A percentile compares a stretch with the other conserved stretches of the same genome.
Evolutionary conservation across 1,139 yeast genomes (phyloP).

Genomic region (Yamadazyma siamensis): DNA sequence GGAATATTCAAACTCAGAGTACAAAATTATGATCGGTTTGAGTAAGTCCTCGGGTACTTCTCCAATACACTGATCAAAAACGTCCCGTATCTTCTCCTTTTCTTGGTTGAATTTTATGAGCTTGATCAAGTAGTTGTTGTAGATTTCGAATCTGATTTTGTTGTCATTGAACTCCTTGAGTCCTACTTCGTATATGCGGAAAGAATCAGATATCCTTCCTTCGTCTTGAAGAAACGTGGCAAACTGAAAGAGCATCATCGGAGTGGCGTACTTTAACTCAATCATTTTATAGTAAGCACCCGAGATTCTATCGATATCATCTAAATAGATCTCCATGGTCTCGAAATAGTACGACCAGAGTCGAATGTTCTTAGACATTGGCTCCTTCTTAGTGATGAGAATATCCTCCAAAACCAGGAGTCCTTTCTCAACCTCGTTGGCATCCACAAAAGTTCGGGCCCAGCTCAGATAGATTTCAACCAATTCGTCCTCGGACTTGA

Average conservation of each 20-base stretch:
- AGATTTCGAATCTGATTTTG: constrained; percentile 59
- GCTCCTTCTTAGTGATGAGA: constrained; percentile 20
- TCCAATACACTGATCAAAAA: constrained; percentile 58
- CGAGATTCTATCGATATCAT: constrained; percentile 21
- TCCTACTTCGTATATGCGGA: constrained; percentile 67
- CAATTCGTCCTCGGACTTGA: constrained; percentile 57
- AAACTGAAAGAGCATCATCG: constrained; percentile 62
- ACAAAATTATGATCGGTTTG: constrained; percentile 50
- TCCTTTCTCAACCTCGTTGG: constrained; percentile 45
- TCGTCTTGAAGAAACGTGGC: constrained; percentile 58
- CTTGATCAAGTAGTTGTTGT: constrained; percentile 65
- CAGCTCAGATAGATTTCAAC: constrained; percentile 69
- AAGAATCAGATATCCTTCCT: constrained; percentile 48
- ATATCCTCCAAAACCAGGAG: constrained; percentile 51
- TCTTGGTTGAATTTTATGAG: constrained; percentile 35
- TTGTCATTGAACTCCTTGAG: constrained; percentile 57
- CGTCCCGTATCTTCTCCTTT: constrained; percentile 63
- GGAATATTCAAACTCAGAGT: constrained; percentile 55
- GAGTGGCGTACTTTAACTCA: constrained; percentile 65
- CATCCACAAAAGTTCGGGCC: constrained; percentile 63
- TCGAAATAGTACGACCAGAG: constrained; percentile 79
- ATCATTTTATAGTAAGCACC: constrained; percentile 59
- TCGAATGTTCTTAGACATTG: constrained; percentile 50
- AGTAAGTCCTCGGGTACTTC: constrained; percentile 31
- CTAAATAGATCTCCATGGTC: constrained; percentile 58